Evolutionary conservation across 73 alveolate species (phyloP), one percentile per base, ranked within the genome.

Genomic region (Breviolum minutum): DNA sequence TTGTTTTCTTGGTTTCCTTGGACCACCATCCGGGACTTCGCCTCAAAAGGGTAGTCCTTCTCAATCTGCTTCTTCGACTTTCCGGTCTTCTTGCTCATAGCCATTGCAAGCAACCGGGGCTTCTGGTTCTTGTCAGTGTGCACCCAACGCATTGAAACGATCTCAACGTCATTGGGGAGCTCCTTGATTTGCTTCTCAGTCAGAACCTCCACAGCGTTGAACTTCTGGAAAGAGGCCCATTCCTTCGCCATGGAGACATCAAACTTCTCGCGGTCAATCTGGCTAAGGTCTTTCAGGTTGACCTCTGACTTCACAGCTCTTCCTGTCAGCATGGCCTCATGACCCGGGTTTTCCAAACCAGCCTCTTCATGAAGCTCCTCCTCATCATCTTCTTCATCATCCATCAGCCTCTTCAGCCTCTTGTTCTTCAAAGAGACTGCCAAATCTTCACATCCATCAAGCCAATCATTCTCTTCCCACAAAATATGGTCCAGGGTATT

Each of bases 71-170:
- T 12, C 9, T 27, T 12, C 1, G 95, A 30, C 84, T 87, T 87
- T 14, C 95, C 95, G 2, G 95, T 68, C 54, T 48, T 29, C 70
- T 24, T 16, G 20, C 40, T 10, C 7, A 66, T 6, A 61, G 63
- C 40, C 40, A 6, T 5, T 5, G 95, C 95, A 7, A 66, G 77
- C 7, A 68, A 54, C 4, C 95, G 5, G 9, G 85, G 85, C 85
- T 88, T 88, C 1, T 8, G 8, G 89, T 91, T 91, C 77, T 91
- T 91, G 97, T 91, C 97, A 3, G 97, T 71, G 88, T 71, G 97
- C 24, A 91, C 88, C 97, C 97, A 91, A 0, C 89, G 12, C 16
- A 89, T 73, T 0, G 80, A 71, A 13, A 91, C 60, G 29, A 91
- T 54, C 20, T 22, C 29, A 20, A 16, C 63, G 10, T 91, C 90